Percentiles rank a stretch among this genome's conserved stretches.
phyloP scores from a whole-genome alignment of 345 rosid genomes.

The Litchi chinensis region DNA sequence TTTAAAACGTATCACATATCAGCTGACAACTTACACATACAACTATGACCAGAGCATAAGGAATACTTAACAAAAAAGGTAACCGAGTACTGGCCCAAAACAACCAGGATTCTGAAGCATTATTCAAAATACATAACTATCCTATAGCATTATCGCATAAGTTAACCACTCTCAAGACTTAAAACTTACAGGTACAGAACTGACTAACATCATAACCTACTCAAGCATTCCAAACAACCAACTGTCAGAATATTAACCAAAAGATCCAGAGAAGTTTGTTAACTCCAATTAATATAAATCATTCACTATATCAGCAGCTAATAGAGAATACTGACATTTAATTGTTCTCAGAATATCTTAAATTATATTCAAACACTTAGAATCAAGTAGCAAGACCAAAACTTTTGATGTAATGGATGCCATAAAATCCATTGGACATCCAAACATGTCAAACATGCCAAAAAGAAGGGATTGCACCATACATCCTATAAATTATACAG shows the following conservation, averaged over 20 bases:
- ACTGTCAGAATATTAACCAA: background rate
- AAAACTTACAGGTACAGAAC: background rate
- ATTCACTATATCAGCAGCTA: constrained; percentile 4
- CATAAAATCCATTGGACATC: background rate
- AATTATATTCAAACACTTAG: background rate
- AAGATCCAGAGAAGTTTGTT: background rate
- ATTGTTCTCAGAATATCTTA: background rate
- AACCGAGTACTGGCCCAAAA: background rate
- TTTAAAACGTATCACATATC: background rate
- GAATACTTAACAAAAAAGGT: too few species aligned
- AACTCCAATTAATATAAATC: background rate
- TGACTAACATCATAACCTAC: background rate
- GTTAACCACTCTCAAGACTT: background rate
- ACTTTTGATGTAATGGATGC: background rate
- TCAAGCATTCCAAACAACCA: background rate
- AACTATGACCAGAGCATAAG: background rate
- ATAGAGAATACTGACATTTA: background rate
- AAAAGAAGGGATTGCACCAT: background rate
- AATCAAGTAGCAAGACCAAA: background rate
- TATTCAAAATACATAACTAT: background rate
- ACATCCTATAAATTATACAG: background rate
- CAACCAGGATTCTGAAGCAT: background rate
- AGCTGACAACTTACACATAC: background rate
- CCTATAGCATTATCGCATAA: background rate
- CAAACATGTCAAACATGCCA: background rate